phyloP scores from a whole-genome alignment of 23 red algal genomes.

The Porphyridium purpureum region DNA sequence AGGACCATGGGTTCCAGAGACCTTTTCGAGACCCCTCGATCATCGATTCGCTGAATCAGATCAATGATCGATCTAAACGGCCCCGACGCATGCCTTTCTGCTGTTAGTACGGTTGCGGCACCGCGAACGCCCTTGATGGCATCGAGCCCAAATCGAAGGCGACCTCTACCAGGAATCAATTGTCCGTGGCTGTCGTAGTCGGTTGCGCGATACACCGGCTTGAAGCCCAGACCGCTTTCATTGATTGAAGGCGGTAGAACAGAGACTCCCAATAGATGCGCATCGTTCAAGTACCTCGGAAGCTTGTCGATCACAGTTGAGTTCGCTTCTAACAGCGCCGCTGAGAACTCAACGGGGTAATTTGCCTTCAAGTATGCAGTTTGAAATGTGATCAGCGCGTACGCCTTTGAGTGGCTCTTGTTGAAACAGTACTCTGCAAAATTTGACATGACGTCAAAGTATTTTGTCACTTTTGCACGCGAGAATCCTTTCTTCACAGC shows the following conservation, averaged over 20 bases:
- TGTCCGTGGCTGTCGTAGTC: neutral
- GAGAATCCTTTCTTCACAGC: slow-evolving; percentile 23
- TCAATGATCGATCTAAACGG: slow-evolving; percentile 47
- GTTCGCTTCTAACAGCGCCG: slow-evolving; percentile 55
- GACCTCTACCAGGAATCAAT: neutral
- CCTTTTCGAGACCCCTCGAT: slow-evolving; percentile 56
- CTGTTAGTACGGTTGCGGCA: slow-evolving; percentile 30
- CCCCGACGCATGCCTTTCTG: slow-evolving; percentile 33
- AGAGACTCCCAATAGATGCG: slow-evolving; percentile 13
- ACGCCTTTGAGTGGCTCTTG: slow-evolving; percentile 90
- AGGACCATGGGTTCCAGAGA: slow-evolving; percentile 43
- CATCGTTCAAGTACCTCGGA: slow-evolving; percentile 49
- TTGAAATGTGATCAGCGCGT: slow-evolving; percentile 82
- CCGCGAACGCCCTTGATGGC: slow-evolving; percentile 66
- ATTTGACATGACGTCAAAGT: slow-evolving; percentile 71
- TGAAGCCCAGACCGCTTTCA: slow-evolving; percentile 36
- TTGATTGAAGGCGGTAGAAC: slow-evolving; percentile 52
- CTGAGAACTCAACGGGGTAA: slow-evolving; percentile 70
- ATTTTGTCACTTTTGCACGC: slow-evolving; percentile 14
- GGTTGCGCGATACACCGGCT: slow-evolving; percentile 9
- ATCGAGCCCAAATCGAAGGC: slow-evolving; percentile 48
- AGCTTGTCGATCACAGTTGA: slow-evolving; percentile 44
- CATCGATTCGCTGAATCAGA: slow-evolving; percentile 38
- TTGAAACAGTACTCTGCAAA: slow-evolving; percentile 99
- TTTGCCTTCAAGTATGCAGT: slow-evolving; percentile 89